Percentiles rank a stretch among this genome's conserved stretches.
These are phyloP conservation scores for Anthracocystis panici-leucophaei DNA, from an alignment of 1,284 basidiomycete species.

Conservation along the genomic window DNA sequence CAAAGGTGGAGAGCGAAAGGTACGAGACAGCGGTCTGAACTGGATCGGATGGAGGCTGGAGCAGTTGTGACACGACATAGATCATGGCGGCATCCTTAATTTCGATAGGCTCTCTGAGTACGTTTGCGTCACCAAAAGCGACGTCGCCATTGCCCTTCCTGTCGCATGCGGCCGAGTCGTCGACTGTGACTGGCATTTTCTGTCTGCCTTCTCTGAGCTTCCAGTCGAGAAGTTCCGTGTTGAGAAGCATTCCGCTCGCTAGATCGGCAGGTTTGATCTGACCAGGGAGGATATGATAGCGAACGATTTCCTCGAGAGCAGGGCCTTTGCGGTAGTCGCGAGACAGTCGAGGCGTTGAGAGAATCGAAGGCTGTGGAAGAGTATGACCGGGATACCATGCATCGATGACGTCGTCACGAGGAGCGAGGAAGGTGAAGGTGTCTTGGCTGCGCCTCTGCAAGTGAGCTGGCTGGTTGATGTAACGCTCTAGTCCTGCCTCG, in stretches of 20 bases:
- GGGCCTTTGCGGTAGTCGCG: slow-evolving; percentile 28
- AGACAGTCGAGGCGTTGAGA: background rate
- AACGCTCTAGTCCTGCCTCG: slow-evolving; percentile 73
- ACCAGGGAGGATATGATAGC: slow-evolving; percentile 65
- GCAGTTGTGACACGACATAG: slow-evolving; percentile 87
- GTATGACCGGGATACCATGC: slow-evolving; percentile 29
- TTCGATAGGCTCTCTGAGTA: slow-evolving; percentile 82
- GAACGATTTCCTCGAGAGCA: slow-evolving; percentile 49
- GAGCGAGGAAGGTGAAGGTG: slow-evolving; percentile 76
- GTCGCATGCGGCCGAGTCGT: slow-evolving; percentile 66
- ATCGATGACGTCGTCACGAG: slow-evolving; percentile 83
- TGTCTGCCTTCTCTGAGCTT: slow-evolving; percentile 70
- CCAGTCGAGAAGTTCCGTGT: slow-evolving; percentile 60
- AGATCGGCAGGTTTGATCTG: slow-evolving; percentile 44
- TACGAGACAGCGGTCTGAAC: slow-evolving; percentile 84
- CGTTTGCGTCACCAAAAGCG: slow-evolving; percentile 84
- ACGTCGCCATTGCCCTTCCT: slow-evolving; percentile 71
- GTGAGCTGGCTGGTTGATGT: slow-evolving; percentile 66
- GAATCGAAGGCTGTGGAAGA: background rate
- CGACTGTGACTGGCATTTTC: slow-evolving; percentile 63
- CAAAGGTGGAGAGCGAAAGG: slow-evolving; percentile 86
- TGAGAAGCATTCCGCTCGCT: slow-evolving; percentile 50
- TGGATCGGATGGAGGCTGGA: slow-evolving; percentile 84
- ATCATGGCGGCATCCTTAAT: slow-evolving; percentile 81
- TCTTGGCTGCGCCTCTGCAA: slow-evolving; percentile 40